Evolutionary conservation across 2,329 filamentous ascomycete species (phyloP).

Genomic region (Cladosporium colombiae): DNA sequence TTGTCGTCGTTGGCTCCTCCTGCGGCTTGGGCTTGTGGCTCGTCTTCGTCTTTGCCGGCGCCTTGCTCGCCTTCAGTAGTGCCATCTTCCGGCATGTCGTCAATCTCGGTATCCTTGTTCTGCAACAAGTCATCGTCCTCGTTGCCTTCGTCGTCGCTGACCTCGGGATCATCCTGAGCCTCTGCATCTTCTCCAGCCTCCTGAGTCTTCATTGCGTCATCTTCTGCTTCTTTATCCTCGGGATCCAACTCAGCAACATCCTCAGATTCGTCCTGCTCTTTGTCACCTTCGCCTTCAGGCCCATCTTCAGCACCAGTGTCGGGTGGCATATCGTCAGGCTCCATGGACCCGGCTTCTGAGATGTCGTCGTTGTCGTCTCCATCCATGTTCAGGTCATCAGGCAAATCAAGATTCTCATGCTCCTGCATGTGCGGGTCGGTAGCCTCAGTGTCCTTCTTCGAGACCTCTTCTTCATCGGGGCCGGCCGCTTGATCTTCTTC

Average conservation of each 20-base stretch:
- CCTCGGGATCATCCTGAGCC: slow-evolving; percentile 15
- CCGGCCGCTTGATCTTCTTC: slow-evolving; percentile 35
- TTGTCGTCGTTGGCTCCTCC: slow-evolving; percentile 47
- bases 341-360: slow-evolving; percentile 18
- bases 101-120: slow-evolving; percentile 25
- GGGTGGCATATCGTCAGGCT: slow-evolving; percentile 23
- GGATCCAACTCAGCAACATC: slow-evolving; percentile 47
- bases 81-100: slow-evolving; percentile 26
- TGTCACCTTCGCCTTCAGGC: slow-evolving; percentile 37
- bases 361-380: slow-evolving; percentile 55
- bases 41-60: slow-evolving; percentile 65
- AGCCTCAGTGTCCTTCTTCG: slow-evolving; percentile 66
- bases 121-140: slow-evolving; percentile 25
- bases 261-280: slow-evolving; percentile 42
- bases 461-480: slow-evolving; percentile 61
- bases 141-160: slow-evolving; percentile 21
- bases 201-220: slow-evolving; percentile 49
- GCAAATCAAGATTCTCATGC: slow-evolving; percentile 77
- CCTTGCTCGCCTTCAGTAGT: slow-evolving; percentile 26
- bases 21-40: slow-evolving; percentile 36
- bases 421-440: slow-evolving; percentile 77
- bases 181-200: slow-evolving; percentile 47
- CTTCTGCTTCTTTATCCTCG: slow-evolving; percentile 44
- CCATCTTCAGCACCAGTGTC: slow-evolving; percentile 26
- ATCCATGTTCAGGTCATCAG: slow-evolving; percentile 84